Evolutionary conservation across 768 basidiomycete species (phyloP).

Genomic region (Xerocomellus chrysenteron): DNA sequence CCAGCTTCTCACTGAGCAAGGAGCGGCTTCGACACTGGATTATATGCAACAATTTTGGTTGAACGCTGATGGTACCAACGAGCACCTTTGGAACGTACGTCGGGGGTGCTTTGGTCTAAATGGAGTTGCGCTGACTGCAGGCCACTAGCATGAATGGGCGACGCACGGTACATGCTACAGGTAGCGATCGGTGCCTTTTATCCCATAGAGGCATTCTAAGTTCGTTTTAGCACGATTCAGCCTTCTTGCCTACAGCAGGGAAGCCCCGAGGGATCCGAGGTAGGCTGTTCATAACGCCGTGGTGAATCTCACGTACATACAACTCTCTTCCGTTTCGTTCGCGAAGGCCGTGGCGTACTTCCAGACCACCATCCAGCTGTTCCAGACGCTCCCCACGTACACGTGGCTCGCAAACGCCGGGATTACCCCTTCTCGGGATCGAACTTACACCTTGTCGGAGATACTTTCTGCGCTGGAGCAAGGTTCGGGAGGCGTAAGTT

Average conservation of each 20-base stretch:
- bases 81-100: conserved; percentile 69
- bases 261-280: conserved; percentile 61
- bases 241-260: conserved; percentile 55
- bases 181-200: not conserved
- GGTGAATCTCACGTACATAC: not conserved
- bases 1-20: conserved; percentile 55
- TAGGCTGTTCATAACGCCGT: conserved; percentile 18
- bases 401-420: conserved; percentile 68
- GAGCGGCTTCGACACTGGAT: conserved; percentile 53
- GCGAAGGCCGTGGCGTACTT: conserved; percentile 65
- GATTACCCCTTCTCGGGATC: conserved; percentile 60
- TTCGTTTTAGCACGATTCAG: conserved; percentile 49
- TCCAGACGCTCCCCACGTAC: conserved; percentile 72
- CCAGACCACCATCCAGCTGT: conserved; percentile 53
- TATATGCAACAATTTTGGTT: conserved; percentile 69
- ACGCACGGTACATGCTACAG: conserved; percentile 60
- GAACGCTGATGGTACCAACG: conserved; percentile 56
- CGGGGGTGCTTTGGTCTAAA: not conserved
- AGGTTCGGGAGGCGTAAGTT: conserved; percentile 47
- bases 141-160: conserved; percentile 62
- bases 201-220: not conserved
- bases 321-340: not conserved
- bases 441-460: conserved; percentile 55
- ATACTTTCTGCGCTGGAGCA: conserved; percentile 54
- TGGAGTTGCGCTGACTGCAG: not conserved